Percentiles rank a stretch among this genome's conserved stretches.
Evolutionary conservation across 768 basidiomycete species (phyloP).

Genomic region (Auricularia sp.): DNA sequence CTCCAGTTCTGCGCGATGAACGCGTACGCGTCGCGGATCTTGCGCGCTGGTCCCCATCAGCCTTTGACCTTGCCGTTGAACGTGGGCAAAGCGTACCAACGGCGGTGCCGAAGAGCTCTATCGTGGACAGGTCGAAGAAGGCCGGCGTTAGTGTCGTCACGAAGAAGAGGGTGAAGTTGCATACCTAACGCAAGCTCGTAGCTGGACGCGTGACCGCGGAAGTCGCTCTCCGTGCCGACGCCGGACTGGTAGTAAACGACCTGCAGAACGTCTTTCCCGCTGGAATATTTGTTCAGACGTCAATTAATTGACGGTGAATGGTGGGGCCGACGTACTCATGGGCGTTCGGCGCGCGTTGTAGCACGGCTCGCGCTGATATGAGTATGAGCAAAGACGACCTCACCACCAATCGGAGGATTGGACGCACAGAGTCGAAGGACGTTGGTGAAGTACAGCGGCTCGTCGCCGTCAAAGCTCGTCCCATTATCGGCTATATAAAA

Average conservation of each 20-base stretch:
- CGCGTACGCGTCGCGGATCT: conserved; percentile 11
- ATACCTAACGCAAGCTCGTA: not conserved
- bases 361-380: not conserved
- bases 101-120: not conserved
- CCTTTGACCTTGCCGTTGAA: too few species aligned
- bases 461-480: not conserved
- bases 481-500: not conserved
- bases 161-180: not conserved
- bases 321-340: not conserved
- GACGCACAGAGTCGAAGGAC: not conserved
- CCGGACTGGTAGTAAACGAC: conserved; percentile 6
- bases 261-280: not conserved
- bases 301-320: too few species aligned
- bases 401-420: not conserved
- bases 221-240: conserved; percentile 3
- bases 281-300: not conserved
- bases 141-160: not conserved
- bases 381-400: not conserved
- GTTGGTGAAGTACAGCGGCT: conserved; percentile 1
- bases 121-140: too few species aligned
- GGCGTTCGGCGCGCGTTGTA: not conserved
- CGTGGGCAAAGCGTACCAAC: too few species aligned
- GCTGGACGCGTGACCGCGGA: not conserved
- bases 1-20: conserved; percentile 10
- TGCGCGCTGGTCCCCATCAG: not conserved